Base-by-base conservation (phyloP, 176 grass and related monocot species). In the Carex parvula region DNA sequence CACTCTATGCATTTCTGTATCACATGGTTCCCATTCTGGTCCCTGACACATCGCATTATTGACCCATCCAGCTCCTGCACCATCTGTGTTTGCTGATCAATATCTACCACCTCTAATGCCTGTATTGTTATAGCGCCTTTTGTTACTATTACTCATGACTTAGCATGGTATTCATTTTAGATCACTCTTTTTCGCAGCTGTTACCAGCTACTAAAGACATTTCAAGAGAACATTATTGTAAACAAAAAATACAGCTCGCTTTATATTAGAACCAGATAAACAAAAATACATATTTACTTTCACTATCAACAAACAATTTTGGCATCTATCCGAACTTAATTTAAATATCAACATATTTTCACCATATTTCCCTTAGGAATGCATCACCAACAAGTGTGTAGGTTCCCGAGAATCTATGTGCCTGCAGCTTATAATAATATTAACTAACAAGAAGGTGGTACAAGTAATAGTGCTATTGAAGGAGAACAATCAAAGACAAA, bases 11-110 rank as follows among this genome's bases (percentile, higher is more conserved):
- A 99, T 75, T 99, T 99, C 52, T 99, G 95, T 72, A 98, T 89
- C 46, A 98, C 95, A 87, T 98, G 95, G 83, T 98, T 98, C 4
- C 95, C 95, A 79, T 98, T 98, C 80, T 98, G 95, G 91, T 98
- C 92, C 83, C 92, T 93, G 15, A 95, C 91, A 84, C 93, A 95
- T 88, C 81, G 90, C 96, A 95, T 90, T 55, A 95, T 90, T 67
- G 85, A 89, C 82, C 93, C 93, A 46, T 95, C 93, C 86, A 99
- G 91, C 60, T 99, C 96, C 33, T 73, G 86, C 72, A 92, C 93
- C 91, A 99, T 94, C 65, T 90, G 86, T 60, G 93, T 95, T 87
- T 99, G 89, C 56, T 99, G 91, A 66, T 95, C 91, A 54, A 91
- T 87, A 62, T 88, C 89, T 88, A 99, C 90, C 44, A 95, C 93